Base-by-base conservation (phyloP, 768 basidiomycete genomes). In the Amanita inopinata region DNA sequence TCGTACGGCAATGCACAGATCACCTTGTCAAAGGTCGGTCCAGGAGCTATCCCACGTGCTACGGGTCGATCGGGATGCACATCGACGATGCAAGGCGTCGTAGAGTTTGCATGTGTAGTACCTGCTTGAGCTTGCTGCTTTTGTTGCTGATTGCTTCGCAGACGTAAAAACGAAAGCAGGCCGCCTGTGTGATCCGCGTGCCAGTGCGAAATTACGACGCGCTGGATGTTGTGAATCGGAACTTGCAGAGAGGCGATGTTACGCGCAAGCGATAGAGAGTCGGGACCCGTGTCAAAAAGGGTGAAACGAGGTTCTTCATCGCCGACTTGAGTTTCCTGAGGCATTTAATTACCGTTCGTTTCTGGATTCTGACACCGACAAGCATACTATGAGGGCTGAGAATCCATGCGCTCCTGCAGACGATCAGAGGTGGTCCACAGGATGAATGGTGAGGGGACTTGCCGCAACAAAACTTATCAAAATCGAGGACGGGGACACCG, bases 201-300 rank as follows among this genome's bases (percentile, higher is more conserved):
- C 88, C 87, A 90, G 54, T 85, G 76, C 19, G 83, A 87, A n/a
- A 76, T 70, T 25, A 87, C 63, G 31, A 89, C 63, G 20, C 77
- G 70, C 27, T 75, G 72, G 50, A 92, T 66, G 28, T 65, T 57
- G 24, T 69, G 61, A 6, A 76, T 58, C 2, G 73, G 70, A 0
- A 76, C 54, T 15, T 76, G 64, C 67, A 91, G 67, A 3, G 78
- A 74, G 4, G 58, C 59, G 18, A 78, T 56, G 58, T 90, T 91
- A 38, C 84, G 77, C n/a, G 77, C 71, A 48, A 92, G 76, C 19
- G 82, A 78, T 17, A 64, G 66, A 11, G 76, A 74, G 54, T 91
- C 88, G 6, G 88, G 89, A 0, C 89, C 89, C 11, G 84, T 80
- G 61, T 92, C 89, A 54, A 92, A 88, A 25, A 91, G 68, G 11